Percentiles rank a stretch among this genome's conserved stretches.
phyloP scores from a whole-genome alignment of 371 early-diverging fungal species.

The Mucor plumbeus region DNA sequence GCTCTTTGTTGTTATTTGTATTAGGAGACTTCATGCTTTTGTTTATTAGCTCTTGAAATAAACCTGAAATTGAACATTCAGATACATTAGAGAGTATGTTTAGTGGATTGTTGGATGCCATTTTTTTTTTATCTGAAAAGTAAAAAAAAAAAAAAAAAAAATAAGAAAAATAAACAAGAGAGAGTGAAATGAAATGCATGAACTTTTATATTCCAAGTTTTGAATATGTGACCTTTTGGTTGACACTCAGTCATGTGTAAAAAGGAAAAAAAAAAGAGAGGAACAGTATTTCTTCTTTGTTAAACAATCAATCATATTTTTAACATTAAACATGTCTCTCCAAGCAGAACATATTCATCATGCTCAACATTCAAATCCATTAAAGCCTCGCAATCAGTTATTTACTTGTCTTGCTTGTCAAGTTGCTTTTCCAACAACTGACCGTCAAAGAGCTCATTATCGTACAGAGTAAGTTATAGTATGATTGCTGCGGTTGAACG shows the following conservation, averaged over 20 bases:
- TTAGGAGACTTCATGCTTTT: conserved; percentile 9
- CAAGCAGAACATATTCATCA: conserved; percentile 17
- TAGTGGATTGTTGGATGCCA: conserved; percentile 10
- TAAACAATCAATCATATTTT: background rate
- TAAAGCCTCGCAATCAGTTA: conserved; percentile 32
- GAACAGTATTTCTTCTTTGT: background rate
- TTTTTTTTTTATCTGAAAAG: conserved; percentile 6
- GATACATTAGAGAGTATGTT: conserved; percentile 1
- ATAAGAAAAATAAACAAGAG: background rate
- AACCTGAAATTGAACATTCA: conserved; percentile 20
- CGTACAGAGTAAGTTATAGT: conserved; percentile 62
- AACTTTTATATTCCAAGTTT: background rate
- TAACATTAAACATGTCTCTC: conserved; percentile 6
- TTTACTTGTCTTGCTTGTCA: conserved; percentile 83
- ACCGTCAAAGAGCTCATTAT: conserved; percentile 85
- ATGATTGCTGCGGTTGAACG: conserved; percentile 2
- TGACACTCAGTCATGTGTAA: background rate
- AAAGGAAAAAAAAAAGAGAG: background rate
- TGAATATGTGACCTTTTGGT: background rate
- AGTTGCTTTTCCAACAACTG: conserved; percentile 83
- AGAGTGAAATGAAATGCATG: conserved; percentile 5
- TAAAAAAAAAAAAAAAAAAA: background rate
- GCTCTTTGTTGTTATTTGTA: background rate
- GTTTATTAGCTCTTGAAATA: conserved; percentile 20
- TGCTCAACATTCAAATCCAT: conserved; percentile 28